Percentiles rank a stretch among this genome's conserved stretches.
These are phyloP conservation scores for Carex parvula DNA, from an alignment of 176 grass and related monocot genomes.

Conservation along the genomic window DNA sequence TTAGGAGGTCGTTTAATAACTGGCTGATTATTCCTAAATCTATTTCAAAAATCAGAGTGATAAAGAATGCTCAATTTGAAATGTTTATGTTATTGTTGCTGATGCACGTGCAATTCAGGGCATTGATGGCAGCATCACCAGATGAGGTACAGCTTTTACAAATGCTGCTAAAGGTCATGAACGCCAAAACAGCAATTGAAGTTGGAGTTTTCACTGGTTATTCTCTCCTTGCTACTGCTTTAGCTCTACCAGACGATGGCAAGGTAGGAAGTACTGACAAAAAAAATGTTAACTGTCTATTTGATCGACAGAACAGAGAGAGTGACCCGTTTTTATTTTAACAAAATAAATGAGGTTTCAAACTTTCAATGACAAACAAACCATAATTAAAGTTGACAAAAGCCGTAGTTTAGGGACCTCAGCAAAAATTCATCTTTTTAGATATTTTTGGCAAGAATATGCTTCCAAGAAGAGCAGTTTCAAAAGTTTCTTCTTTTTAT, in stretches of 20 bases:
- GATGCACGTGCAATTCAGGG: neutral
- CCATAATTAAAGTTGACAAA: neutral
- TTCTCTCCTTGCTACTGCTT: constrained; percentile 70
- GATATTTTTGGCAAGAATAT: neutral
- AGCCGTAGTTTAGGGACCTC: neutral
- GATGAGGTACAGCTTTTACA: constrained; percentile 48
- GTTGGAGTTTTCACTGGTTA: constrained; percentile 79
- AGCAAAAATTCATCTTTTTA: neutral
- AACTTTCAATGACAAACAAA: neutral
- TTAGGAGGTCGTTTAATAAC: neutral
- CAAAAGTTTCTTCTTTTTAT: neutral
- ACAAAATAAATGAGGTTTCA: neutral
- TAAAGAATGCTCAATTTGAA: neutral
- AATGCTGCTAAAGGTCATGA: constrained; percentile 64
- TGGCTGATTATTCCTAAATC: neutral
- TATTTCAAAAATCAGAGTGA: neutral
- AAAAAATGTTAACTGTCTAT: constrained; percentile 2
- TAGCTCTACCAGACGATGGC: constrained; percentile 69
- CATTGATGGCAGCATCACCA: constrained; percentile 40
- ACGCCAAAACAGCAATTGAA: constrained; percentile 69
- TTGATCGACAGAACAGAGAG: neutral
- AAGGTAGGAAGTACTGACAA: constrained; percentile 14
- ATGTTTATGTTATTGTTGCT: neutral
- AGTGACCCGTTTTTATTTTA: neutral
- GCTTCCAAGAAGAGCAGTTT: neutral